Evolutionary conservation across 179 eudicot species (phyloP).

Genomic region (Nepenthes alata): DNA sequence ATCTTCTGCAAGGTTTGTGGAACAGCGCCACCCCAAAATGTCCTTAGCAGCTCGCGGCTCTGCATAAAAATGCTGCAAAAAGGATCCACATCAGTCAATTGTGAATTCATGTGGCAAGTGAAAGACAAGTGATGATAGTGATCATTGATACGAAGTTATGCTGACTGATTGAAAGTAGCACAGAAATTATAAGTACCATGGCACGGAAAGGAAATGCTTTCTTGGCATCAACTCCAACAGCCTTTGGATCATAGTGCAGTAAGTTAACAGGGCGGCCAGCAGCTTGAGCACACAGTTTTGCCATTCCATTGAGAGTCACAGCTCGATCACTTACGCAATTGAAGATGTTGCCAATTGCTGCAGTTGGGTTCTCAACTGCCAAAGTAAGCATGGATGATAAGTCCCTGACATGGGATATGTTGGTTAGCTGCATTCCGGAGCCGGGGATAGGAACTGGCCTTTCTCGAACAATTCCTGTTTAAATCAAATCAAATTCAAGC

Average conservation of each 20-base stretch:
- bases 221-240: conserved; percentile 79
- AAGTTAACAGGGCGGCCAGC: conserved; percentile 66
- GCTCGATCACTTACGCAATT: conserved; percentile 95
- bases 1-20: conserved; percentile 74
- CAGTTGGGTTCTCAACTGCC: conserved; percentile 65
- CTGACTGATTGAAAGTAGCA: not conserved
- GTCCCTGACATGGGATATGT: conserved; percentile 78
- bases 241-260: conserved; percentile 87
- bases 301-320: conserved; percentile 87
- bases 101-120: too few relatives aligned
- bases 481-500: not conserved
- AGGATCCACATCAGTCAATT: not conserved
- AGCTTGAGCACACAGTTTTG: conserved; percentile 86
- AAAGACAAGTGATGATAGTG: too few relatives aligned
- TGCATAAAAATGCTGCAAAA: conserved; percentile 82
- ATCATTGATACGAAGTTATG: too few relatives aligned
- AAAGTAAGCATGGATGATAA: conserved; percentile 85
- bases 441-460: conserved; percentile 90
- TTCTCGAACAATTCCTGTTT: conserved; percentile 76
- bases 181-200: conserved; percentile 39
- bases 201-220: conserved; percentile 95
- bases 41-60: conserved; percentile 97
- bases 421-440: conserved; percentile 90
- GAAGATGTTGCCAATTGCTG: conserved; percentile 78
- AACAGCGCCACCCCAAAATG: conserved; percentile 53